Conservation (phyloP, 192 early-diverging fungal genomes). For the Haplosporangium gracile region DNA sequence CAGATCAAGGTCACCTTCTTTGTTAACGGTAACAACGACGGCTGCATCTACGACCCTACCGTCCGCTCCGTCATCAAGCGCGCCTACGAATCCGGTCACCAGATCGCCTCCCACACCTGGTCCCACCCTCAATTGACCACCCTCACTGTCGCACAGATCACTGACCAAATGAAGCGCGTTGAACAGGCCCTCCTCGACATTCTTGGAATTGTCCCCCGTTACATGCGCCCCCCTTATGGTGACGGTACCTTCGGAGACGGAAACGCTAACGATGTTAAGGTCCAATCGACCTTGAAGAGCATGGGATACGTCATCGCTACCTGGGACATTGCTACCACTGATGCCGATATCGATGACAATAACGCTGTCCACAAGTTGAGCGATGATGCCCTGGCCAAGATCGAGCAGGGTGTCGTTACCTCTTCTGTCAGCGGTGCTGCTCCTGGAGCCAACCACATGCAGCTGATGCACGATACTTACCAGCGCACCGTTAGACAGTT, state of each 20-base stretch:
- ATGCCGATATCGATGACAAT: conserved; percentile 50
- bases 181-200: conserved; percentile 63
- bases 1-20: conserved; percentile 79
- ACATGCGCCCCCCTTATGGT: conserved; percentile 72
- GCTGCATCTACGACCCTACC: conserved; percentile 58
- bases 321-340: conserved; percentile 49
- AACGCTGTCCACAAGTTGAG: conserved; percentile 34
- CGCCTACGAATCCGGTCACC: conserved; percentile 68
- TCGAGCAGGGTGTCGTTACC: conserved; percentile 26
- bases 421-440: conserved; percentile 16
- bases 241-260: conserved; percentile 46
- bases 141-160: conserved; percentile 54
- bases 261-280: conserved; percentile 28
- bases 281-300: conserved; percentile 24
- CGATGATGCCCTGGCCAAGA: conserved; percentile 25
- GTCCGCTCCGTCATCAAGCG: conserved; percentile 61
- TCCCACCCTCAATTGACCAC: conserved; percentile 63
- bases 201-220: conserved; percentile 67
- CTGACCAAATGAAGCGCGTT: conserved; percentile 60
- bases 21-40: conserved; percentile 66
- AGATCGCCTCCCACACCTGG: conserved; percentile 75
- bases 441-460: conserved; percentile 43
- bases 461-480: conserved; percentile 50
- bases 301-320: conserved; percentile 48
- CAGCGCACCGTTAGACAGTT: conserved; percentile 36